These are phyloP conservation scores for Ustilago xerochloae DNA, from an alignment of 1,284 basidiomycete species.

Conservation along the genomic window DNA sequence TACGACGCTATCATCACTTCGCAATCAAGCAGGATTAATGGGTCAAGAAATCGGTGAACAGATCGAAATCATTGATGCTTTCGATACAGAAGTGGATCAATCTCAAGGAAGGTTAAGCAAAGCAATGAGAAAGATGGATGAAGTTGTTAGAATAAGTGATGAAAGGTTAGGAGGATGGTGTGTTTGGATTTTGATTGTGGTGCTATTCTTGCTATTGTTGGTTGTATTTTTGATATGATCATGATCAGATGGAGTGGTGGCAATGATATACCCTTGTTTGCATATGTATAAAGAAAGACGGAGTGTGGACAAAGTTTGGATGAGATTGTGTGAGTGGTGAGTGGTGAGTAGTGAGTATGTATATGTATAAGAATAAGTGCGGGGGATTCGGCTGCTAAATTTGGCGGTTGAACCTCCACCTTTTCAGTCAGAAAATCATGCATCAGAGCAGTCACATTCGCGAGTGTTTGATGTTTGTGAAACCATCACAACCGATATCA, in stretches of 20 bases:
- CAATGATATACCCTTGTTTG: no score
- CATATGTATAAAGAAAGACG: no score
- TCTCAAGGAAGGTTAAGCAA: constrained; percentile 54
- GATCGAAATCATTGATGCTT: constrained; percentile 61
- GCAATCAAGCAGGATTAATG: constrained; percentile 62
- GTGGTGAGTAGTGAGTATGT: neutral
- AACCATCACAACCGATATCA: no score
- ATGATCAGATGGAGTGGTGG: neutral
- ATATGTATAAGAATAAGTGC: neutral
- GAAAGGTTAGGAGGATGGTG: constrained; percentile 66
- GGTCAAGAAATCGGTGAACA: constrained; percentile 66
- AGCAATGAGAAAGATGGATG: constrained; percentile 65
- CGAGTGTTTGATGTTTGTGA: neutral
- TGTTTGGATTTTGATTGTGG: constrained; percentile 64
- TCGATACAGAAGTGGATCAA: constrained; percentile 62
- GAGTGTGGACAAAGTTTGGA: neutral
- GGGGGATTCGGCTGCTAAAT: constrained; percentile 6
- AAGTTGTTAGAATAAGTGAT: constrained; percentile 57
- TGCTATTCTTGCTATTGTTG: constrained; percentile 48
- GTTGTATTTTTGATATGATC: constrained; percentile 51
- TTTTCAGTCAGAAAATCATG: neutral
- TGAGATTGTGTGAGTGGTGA: neutral
- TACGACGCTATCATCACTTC: constrained; percentile 51
- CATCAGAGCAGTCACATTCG: neutral
- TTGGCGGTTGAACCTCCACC: constrained; percentile 16